These are phyloP conservation scores for Magnaporthiopsis poae DNA, from an alignment of 2,329 filamentous ascomycete species.

Conservation along the genomic window DNA sequence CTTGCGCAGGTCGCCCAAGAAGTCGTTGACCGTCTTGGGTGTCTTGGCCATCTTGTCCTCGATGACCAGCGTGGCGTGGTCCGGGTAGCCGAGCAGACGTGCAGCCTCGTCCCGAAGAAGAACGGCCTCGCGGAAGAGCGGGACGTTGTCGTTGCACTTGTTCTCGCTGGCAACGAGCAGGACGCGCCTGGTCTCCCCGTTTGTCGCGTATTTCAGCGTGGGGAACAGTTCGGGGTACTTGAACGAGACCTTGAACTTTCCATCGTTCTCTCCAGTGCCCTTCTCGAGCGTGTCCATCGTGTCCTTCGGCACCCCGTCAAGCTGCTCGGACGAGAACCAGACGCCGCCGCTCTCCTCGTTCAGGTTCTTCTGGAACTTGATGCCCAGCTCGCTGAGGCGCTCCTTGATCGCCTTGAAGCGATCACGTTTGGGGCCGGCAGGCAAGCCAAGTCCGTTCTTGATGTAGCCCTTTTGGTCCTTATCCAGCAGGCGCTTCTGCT, in stretches of 20 bases:
- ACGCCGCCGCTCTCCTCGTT: slow-evolving; percentile 75
- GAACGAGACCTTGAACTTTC: slow-evolving; percentile 64
- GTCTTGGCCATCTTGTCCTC: slow-evolving; percentile 82
- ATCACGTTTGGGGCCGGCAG: slow-evolving; percentile 59
- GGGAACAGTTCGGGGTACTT: slow-evolving; percentile 78
- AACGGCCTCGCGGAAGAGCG: slow-evolving; percentile 65
- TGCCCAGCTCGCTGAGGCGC: slow-evolving; percentile 62
- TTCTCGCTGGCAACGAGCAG: slow-evolving; percentile 70
- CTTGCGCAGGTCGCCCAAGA: slow-evolving; percentile 59
- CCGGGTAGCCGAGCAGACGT: slow-evolving; percentile 63
- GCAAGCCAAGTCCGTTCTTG: slow-evolving; percentile 63
- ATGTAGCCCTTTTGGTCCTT: slow-evolving; percentile 72
- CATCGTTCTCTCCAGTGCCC: slow-evolving; percentile 61
- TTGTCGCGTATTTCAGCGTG: slow-evolving; percentile 64
- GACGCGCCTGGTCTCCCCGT: slow-evolving; percentile 57
- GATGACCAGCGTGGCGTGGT: slow-evolving; percentile 66
- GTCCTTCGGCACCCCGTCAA: slow-evolving; percentile 66
- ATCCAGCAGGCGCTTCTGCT: slow-evolving; percentile 63
- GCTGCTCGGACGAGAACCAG: slow-evolving; percentile 65
- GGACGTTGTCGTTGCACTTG: slow-evolving; percentile 37
- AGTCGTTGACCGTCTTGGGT: slow-evolving; percentile 60
- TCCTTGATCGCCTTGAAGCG: slow-evolving; percentile 83
- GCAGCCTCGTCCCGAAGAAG: slow-evolving; percentile 69
- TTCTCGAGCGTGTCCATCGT: slow-evolving; percentile 58
- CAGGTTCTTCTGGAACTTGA: slow-evolving; percentile 68